Evolutionary conservation across 257 asterid species (phyloP).

Genomic region (Primulina tabacum): DNA sequence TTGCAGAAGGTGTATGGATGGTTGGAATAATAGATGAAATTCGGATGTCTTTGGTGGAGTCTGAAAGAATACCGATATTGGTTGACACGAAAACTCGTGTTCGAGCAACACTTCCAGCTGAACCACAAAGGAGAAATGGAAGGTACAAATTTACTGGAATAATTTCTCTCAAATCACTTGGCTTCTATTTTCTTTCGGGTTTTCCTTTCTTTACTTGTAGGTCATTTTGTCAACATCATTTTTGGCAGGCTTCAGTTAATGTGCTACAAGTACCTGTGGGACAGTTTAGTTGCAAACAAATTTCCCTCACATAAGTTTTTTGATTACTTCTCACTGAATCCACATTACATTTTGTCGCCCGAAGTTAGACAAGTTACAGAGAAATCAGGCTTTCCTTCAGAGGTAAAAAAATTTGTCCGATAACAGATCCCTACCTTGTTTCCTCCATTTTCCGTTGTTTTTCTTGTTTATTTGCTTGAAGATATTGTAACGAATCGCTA

Average conservation of each 20-base stretch:
- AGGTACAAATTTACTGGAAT: slow-evolving; percentile 41
- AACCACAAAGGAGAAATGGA: slow-evolving; percentile 86
- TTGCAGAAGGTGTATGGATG: slow-evolving; percentile 83
- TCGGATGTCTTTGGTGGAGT: slow-evolving; percentile 53
- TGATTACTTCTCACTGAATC: slow-evolving; percentile 75
- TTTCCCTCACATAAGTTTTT: slow-evolving; percentile 60
- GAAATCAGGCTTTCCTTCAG: slow-evolving; percentile 65
- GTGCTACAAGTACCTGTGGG: slow-evolving; percentile 96
- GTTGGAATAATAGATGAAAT: slow-evolving; percentile 88
- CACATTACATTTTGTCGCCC: slow-evolving; percentile 48
- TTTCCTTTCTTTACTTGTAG: slow-evolving; percentile 3
- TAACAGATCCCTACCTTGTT: background rate
- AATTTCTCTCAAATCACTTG: slow-evolving; percentile 16
- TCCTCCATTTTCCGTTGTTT: background rate
- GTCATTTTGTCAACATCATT: slow-evolving; percentile 17
- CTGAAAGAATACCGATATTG: slow-evolving; percentile 49
- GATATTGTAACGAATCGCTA: background rate
- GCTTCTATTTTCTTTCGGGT: background rate
- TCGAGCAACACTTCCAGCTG: slow-evolving; percentile 62
- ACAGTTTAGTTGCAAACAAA: slow-evolving; percentile 55
- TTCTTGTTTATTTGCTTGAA: background rate
- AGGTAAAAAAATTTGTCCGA: slow-evolving; percentile 42
- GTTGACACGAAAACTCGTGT: slow-evolving; percentile 90
- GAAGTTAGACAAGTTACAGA: slow-evolving; percentile 55
- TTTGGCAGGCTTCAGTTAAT: slow-evolving; percentile 81